Percentiles rank a stretch among this genome's conserved stretches.
Conservation (phyloP, 2,329 filamentous ascomycete species). For the Calonectria fujianensis region DNA sequence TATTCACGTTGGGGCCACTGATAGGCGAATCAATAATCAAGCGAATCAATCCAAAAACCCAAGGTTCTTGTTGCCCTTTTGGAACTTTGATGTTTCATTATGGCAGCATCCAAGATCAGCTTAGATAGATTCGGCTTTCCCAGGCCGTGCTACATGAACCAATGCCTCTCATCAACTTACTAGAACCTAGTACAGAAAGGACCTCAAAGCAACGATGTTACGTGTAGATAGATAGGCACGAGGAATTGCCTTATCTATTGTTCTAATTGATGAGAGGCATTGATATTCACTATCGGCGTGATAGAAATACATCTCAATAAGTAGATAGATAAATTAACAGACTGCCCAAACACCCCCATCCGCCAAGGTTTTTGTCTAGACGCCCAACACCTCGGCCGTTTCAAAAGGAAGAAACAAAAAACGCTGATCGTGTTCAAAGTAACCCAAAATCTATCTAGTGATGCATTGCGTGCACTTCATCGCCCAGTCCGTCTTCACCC, state of each 20-base stretch:
- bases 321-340: not conserved
- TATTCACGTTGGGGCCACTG: not conserved
- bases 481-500: conserved; percentile 29
- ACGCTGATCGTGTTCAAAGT: conserved; percentile 27
- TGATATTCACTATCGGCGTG: too few species aligned
- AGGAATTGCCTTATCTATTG: too few species aligned
- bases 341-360: not conserved
- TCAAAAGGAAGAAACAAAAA: conserved; percentile 5
- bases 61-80: not conserved
- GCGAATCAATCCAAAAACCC: not conserved
- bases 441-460: conserved; percentile 17
- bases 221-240: not conserved
- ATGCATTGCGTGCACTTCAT: not conserved
- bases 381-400: conserved; percentile 32
- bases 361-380: conserved; percentile 23
- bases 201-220: not conserved
- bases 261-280: too few species aligned
- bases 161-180: not conserved
- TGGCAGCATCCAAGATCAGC: not conserved
- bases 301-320: too few species aligned
- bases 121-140: not conserved
- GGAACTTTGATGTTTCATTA: not conserved
- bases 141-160: not conserved
- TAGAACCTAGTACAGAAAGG: not conserved
- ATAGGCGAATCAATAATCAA: not conserved